Base-by-base conservation (phyloP, 108 stramenopile species). In the Parietichytrium sp. region DNA sequence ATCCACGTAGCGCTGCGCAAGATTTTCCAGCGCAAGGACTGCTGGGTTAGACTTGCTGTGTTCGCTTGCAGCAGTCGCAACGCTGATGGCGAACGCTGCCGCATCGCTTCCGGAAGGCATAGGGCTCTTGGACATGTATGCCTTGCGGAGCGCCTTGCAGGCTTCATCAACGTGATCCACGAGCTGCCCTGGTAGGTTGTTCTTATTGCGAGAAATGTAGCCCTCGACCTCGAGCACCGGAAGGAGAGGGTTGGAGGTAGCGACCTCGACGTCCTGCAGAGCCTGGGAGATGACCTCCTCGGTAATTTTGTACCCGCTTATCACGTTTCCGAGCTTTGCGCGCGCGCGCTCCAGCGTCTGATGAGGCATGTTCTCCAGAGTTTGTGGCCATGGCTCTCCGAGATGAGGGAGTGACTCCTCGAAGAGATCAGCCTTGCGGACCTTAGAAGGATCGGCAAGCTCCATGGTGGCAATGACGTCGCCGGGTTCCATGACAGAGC, bases 371-470 rank as follows among this genome's bases (percentile, higher is more conserved):
- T 48, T 51, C 29, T 25, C 50, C 23, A 49, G 78, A 8, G 78
- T 49, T 48, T 47, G 48, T 25, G 78, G 78, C 78, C 45, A 47
- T 47, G 78, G 78, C 48, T 49, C 78, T 25, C 48, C 48, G 26
- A 79, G 48, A 18, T 47, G 18, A 10, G 78, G 79, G 27, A 82
- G 23, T 36, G 54, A 49, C 47, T 93, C 95, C 30, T 91, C 82
- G 83, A 94, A 96, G 3, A 93, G 84, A 8, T 86, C 85, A 3
- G 91, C 91, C 18, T 85, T 79, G 3, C 88, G 54, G 20, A 99
- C 97, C 51, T 93, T 92, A 55, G 94, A 93, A 29, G 98, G 97
- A 85, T 96, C 94, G 79, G 96, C 95, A 7, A 99, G 88, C 80
- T 92, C 91, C 3, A 99, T 87, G 10, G 89, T 93, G 23, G 95